These are phyloP conservation scores for Zoysia matrella DNA, from an alignment of 202 grass and related monocot species.

Conservation along the genomic window DNA sequence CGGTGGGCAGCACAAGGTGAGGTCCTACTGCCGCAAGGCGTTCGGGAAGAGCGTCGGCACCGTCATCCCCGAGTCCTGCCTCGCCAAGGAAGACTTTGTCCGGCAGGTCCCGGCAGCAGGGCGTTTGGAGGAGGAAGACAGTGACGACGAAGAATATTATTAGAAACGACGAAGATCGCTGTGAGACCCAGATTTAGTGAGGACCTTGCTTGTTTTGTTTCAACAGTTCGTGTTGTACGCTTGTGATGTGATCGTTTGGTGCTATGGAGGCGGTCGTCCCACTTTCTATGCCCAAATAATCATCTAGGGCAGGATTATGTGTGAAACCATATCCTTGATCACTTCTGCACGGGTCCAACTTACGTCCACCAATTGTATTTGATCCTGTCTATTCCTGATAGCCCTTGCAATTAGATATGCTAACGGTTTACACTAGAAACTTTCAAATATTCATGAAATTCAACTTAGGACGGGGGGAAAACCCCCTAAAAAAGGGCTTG, in stretches of 20 bases:
- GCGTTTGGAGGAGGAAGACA: not conserved
- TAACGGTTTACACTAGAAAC: not conserved
- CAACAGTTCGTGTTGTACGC: not conserved
- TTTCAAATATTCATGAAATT: not conserved
- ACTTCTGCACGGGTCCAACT: not conserved
- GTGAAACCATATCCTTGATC: not conserved
- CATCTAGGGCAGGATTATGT: not conserved
- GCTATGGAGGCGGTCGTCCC: not conserved
- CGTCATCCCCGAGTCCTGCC: slow-evolving; percentile 59
- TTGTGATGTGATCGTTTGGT: not conserved
- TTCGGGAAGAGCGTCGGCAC: slow-evolving; percentile 39
- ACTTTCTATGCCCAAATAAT: not conserved
- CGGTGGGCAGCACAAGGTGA: slow-evolving; percentile 24
- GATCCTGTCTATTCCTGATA: not conserved
- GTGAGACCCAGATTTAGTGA: not conserved
- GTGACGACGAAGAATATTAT: slow-evolving; percentile 3
- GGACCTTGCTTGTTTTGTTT: not conserved
- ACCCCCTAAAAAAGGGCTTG: too few relatives aligned
- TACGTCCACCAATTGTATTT: not conserved
- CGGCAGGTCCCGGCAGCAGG: not conserved
- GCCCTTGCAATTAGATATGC: too few relatives aligned
- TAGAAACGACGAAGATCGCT: not conserved
- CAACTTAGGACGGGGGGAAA: not conserved
- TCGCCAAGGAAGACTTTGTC: slow-evolving; percentile 40
- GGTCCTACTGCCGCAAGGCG: slow-evolving; percentile 37